Evolutionary conservation across 371 early-diverging fungal genomes (phyloP).

Genomic region (Syncephalis plumigaleata): DNA sequence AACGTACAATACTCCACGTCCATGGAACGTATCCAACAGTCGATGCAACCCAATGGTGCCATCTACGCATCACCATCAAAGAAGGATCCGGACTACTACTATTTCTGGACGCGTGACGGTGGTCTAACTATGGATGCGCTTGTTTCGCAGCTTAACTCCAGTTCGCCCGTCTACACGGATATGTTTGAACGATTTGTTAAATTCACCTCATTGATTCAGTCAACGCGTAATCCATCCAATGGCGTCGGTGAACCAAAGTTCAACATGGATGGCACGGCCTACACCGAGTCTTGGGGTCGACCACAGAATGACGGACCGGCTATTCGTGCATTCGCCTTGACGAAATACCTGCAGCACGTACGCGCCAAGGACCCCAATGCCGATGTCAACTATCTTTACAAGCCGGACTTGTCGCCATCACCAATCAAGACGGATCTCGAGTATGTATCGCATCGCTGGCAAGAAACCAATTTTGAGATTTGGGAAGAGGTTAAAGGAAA

Average conservation of each 20-base stretch:
- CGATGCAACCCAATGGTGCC: no score
- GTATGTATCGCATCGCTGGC: constrained; percentile 27
- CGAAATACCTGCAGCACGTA: constrained; percentile 22
- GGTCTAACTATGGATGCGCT: constrained; percentile 35
- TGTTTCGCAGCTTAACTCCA: constrained; percentile 1
- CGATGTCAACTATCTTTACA: constrained; percentile 5
- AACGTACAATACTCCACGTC: no score
- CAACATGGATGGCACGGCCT: constrained; percentile 34
- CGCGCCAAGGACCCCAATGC: constrained; percentile 3
- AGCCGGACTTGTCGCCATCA: neutral
- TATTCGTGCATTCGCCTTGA: constrained; percentile 33
- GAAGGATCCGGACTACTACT: constrained; percentile 51
- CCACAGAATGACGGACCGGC: constrained; percentile 81
- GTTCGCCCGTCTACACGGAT: constrained; percentile 6
- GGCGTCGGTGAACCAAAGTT: constrained; percentile 67
- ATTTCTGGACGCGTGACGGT: constrained; percentile 59
- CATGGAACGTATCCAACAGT: no score
- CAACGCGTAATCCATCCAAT: constrained; percentile 4
- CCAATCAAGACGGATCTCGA: constrained; percentile 33
- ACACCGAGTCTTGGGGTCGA: constrained; percentile 37
- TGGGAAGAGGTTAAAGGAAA: constrained; percentile 16
- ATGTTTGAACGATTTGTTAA: constrained; percentile 13
- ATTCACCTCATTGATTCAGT: constrained; percentile 10
- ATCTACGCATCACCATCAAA: no score
- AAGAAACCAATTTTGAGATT: constrained; percentile 24